Percentiles rank a stretch among this genome's conserved stretches.
Conservation (phyloP, 2,329 filamentous ascomycete genomes). For the Purpureocillium lavendulum region DNA sequence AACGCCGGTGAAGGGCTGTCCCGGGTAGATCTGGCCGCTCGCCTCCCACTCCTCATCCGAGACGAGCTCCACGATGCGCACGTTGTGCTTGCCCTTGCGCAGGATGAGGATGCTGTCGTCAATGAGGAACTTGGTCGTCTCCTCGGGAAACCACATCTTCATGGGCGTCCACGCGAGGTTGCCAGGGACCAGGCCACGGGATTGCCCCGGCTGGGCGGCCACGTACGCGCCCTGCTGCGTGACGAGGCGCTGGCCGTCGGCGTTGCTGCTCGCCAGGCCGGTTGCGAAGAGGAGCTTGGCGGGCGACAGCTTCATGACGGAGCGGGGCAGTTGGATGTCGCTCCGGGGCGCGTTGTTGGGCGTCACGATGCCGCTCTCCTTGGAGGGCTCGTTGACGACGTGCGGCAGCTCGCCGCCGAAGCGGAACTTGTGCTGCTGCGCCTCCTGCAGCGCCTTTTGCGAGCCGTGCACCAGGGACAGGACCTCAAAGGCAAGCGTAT, state of each 20-base stretch:
- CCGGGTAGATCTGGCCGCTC: conserved; percentile 43
- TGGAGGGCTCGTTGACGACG: conserved; percentile 19
- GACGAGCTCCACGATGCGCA: conserved; percentile 53
- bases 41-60: conserved; percentile 43
- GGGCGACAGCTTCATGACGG: conserved; percentile 48
- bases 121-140: conserved; percentile 53
- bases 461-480: conserved; percentile 70
- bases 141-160: conserved; percentile 46
- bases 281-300: conserved; percentile 50
- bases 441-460: conserved; percentile 53
- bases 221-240: conserved; percentile 50
- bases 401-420: conserved; percentile 30
- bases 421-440: conserved; percentile 41
- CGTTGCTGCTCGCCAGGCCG: conserved; percentile 47
- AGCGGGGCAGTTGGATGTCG: conserved; percentile 51
- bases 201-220: conserved; percentile 39
- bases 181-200: conserved; percentile 34
- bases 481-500: conserved; percentile 74
- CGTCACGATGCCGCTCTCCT: conserved; percentile 23
- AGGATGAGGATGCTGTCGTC: conserved; percentile 50
- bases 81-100: conserved; percentile 55
- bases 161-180: conserved; percentile 54
- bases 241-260: conserved; percentile 52
- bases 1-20: conserved; percentile 40
- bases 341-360: conserved; percentile 40